These are phyloP conservation scores for Wickerhamiella australiensis DNA, from an alignment of 805 yeast genomes.

Conservation along the genomic window DNA sequence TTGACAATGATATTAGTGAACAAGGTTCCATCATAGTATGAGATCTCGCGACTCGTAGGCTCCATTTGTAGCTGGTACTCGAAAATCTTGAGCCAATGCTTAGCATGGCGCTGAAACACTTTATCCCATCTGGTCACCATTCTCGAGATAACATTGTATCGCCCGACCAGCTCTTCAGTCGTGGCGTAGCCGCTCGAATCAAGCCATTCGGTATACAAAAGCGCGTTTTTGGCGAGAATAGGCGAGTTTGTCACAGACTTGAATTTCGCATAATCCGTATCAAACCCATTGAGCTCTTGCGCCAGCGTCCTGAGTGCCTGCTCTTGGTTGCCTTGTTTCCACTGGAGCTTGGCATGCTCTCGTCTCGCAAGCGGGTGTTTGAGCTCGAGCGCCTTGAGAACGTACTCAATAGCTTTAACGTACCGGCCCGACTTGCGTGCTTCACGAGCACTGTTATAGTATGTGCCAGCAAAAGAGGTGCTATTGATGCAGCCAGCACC, in stretches of 20 bases:
- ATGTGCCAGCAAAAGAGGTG: conserved; percentile 34
- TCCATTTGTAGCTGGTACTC: conserved; percentile 47
- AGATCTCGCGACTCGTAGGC: conserved; percentile 18
- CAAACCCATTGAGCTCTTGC: conserved; percentile 12
- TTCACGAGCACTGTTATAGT: conserved; percentile 47
- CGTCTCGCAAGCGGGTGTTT: neutral
- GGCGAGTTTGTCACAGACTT: neutral
- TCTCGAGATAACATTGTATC: conserved; percentile 48
- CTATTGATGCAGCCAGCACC: neutral
- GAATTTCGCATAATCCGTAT: conserved; percentile 11
- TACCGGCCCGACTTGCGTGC: conserved; percentile 47
- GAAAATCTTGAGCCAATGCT: conserved; percentile 62
- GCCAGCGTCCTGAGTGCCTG: neutral
- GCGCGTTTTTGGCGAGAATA: conserved; percentile 38
- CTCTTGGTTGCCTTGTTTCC: conserved; percentile 6
- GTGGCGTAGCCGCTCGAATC: conserved; percentile 76
- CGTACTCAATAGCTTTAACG: conserved; percentile 22
- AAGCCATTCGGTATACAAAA: conserved; percentile 79
- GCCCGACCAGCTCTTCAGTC: conserved; percentile 55
- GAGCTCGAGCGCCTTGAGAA: conserved; percentile 17
- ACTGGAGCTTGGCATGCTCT: conserved; percentile 44
- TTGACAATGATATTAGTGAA: conserved; percentile 44
- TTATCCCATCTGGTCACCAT: conserved; percentile 56
- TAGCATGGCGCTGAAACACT: conserved; percentile 69
- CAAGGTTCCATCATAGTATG: conserved; percentile 31